Evolutionary conservation across 257 asterid species (phyloP).

Genomic region (Solanum habrochaites): DNA sequence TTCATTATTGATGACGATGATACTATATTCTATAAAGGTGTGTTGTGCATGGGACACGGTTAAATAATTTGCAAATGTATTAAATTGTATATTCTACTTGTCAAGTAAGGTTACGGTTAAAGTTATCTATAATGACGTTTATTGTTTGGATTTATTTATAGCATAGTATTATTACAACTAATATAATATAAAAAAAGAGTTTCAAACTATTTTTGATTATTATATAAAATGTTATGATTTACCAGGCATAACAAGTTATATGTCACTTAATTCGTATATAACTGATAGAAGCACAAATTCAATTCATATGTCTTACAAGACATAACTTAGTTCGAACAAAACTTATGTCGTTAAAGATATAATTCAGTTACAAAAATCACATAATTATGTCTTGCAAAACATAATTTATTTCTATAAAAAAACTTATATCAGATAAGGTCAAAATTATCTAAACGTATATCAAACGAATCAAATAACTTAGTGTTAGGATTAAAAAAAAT

Average conservation of each 20-base stretch:
- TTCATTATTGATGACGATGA: not conserved
- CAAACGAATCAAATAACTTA: not conserved
- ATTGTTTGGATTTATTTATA: not conserved
- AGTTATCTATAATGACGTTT: not conserved
- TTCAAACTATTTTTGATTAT: too few relatives aligned
- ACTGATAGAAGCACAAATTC: not conserved
- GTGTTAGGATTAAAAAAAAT: too few relatives aligned
- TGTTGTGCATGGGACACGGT: not conserved
- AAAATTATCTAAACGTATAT: not conserved
- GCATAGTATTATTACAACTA: not conserved
- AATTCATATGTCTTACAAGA: too few relatives aligned
- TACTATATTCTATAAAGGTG: not conserved
- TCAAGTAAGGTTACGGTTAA: not conserved
- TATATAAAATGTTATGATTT: too few relatives aligned
- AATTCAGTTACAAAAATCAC: too few relatives aligned
- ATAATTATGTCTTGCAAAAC: not conserved
- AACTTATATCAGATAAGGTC: accelerated
- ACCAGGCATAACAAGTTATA: too few relatives aligned
- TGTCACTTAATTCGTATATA: too few relatives aligned
- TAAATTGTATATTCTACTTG: not conserved
- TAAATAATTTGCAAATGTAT: not conserved
- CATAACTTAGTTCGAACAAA: not conserved
- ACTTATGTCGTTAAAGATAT: not conserved
- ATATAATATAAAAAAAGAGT: not conserved
- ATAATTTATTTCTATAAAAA: accelerated